phyloP scores from a whole-genome alignment of 495 filamentous ascomycete genomes.

The Penicillium lagena region DNA sequence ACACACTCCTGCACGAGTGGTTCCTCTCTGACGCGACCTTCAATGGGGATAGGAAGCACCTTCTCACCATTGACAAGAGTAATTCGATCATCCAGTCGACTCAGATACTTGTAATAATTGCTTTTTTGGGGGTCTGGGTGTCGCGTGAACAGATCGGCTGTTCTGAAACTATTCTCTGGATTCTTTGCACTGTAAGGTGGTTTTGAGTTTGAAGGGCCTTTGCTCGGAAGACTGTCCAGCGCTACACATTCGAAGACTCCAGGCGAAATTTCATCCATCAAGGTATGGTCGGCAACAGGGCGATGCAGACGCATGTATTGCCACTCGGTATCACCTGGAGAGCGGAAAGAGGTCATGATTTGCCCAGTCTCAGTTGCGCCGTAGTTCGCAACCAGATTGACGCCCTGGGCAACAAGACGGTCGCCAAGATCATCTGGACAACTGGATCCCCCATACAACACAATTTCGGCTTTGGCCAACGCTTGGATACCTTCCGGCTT shows the following conservation, averaged over 20 bases:
- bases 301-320: slow-evolving; percentile 50
- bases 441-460: slow-evolving; percentile 46
- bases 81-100: slow-evolving; percentile 53
- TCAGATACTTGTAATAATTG: slow-evolving; percentile 54
- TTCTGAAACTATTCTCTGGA: slow-evolving; percentile 32
- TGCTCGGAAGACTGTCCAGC: slow-evolving; percentile 54
- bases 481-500: slow-evolving; percentile 38
- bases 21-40: slow-evolving; percentile 38
- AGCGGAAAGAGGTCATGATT: slow-evolving; percentile 47
- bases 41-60: slow-evolving; percentile 58
- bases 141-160: slow-evolving; percentile 42
- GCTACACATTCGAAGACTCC: slow-evolving; percentile 55
- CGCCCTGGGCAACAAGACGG: slow-evolving; percentile 45
- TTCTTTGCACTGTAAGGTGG: slow-evolving; percentile 50
- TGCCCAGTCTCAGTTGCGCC: slow-evolving; percentile 50
- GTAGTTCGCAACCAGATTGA: slow-evolving; percentile 49
- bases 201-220: slow-evolving; percentile 53
- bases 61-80: slow-evolving; percentile 63
- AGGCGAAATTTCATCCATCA: slow-evolving; percentile 50
- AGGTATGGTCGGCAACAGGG: slow-evolving; percentile 27
- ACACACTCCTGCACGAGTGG: slow-evolving; percentile 29
- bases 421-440: slow-evolving; percentile 53
- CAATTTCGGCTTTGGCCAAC: slow-evolving; percentile 35
- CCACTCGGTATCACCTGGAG: slow-evolving; percentile 53
- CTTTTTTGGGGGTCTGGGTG: slow-evolving; percentile 40